phyloP scores from a whole-genome alignment of 2,329 filamentous ascomycete species.

The Beauveria medogensis region DNA sequence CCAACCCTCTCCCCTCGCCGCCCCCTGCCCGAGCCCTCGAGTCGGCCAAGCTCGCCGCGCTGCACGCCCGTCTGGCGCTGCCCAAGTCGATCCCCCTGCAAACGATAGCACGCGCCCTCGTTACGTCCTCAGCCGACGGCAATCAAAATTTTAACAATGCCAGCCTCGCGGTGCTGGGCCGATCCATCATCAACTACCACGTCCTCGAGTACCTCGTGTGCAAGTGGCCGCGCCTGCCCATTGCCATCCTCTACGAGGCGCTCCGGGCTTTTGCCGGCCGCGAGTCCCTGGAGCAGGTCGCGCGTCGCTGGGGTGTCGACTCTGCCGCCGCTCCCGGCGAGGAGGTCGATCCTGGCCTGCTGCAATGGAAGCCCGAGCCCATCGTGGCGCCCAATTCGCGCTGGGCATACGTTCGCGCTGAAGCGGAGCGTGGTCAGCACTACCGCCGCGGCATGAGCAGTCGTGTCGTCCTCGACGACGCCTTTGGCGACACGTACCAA shows the following conservation, averaged over 20 bases:
- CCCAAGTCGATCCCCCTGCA: slow-evolving; percentile 74
- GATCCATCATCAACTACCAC: slow-evolving; percentile 80
- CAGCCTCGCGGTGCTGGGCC: slow-evolving; percentile 72
- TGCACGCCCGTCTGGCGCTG: slow-evolving; percentile 82
- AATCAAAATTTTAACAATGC: slow-evolving; percentile 81
- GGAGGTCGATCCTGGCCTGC: slow-evolving; percentile 83
- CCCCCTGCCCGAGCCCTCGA: slow-evolving; percentile 54
- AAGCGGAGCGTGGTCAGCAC: slow-evolving; percentile 36
- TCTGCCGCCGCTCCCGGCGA: slow-evolving; percentile 75
- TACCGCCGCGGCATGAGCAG: slow-evolving; percentile 64
- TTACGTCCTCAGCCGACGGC: slow-evolving; percentile 77
- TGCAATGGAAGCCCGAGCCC: slow-evolving; percentile 63
- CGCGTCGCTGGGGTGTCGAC: slow-evolving; percentile 87
- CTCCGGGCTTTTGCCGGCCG: slow-evolving; percentile 78
- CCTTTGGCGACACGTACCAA: slow-evolving; percentile 61
- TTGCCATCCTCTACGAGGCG: slow-evolving; percentile 77
- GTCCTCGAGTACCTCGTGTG: slow-evolving; percentile 80
- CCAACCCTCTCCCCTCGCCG: slow-evolving; percentile 57
- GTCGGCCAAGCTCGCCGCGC: slow-evolving; percentile 85
- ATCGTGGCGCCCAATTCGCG: slow-evolving; percentile 37
- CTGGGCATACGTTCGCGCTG: slow-evolving; percentile 45
- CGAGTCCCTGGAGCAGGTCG: slow-evolving; percentile 63
- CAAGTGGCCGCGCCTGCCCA: slow-evolving; percentile 84
- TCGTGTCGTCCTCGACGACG: slow-evolving; percentile 72
- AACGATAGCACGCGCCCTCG: slow-evolving; percentile 76